Evolutionary conservation across 2,329 filamentous ascomycete species (phyloP).

Genomic region (Alternaria arbusti): DNA sequence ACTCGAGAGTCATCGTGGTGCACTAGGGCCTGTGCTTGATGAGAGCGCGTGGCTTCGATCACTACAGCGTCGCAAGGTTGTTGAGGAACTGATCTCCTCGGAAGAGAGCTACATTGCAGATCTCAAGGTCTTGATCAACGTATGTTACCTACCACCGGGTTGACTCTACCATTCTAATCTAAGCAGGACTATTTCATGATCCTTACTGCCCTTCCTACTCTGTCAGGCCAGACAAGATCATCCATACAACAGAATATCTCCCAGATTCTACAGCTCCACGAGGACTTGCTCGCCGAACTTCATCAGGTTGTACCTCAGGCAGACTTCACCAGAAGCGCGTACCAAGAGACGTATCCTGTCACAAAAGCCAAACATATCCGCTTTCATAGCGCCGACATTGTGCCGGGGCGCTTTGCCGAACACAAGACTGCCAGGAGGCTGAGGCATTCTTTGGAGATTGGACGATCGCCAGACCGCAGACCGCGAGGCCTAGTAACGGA

Average conservation of each 20-base stretch:
- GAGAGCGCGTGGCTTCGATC: constrained; percentile 74
- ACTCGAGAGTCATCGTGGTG: constrained; percentile 61
- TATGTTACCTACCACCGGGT: constrained; percentile 52
- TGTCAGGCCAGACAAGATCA: constrained; percentile 68
- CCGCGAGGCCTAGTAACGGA: constrained; percentile 54
- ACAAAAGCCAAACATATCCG: constrained; percentile 53
- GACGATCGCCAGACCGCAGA: constrained; percentile 49
- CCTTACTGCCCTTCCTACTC: constrained; percentile 71
- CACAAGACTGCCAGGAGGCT: constrained; percentile 43
- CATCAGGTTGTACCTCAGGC: constrained; percentile 74
- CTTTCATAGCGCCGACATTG: constrained; percentile 56
- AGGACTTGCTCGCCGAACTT: constrained; percentile 77
- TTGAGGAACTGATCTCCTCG: constrained; percentile 85
- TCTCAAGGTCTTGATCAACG: constrained; percentile 84
- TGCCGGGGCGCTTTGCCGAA: constrained; percentile 47
- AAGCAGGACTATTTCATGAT: constrained; percentile 59
- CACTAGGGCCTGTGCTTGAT: constrained; percentile 62
- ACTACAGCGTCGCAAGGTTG: constrained; percentile 75
- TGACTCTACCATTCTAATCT: not conserved
- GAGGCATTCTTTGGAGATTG: constrained; percentile 56
- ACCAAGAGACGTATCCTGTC: constrained; percentile 41
- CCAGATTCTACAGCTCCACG: constrained; percentile 82
- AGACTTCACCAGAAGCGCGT: constrained; percentile 49
- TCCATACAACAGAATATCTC: constrained; percentile 81
- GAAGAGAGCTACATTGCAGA: constrained; percentile 91